Evolutionary conservation across 164 flowering plant species (phyloP).

Genomic region (Hamamelis virginiana): DNA sequence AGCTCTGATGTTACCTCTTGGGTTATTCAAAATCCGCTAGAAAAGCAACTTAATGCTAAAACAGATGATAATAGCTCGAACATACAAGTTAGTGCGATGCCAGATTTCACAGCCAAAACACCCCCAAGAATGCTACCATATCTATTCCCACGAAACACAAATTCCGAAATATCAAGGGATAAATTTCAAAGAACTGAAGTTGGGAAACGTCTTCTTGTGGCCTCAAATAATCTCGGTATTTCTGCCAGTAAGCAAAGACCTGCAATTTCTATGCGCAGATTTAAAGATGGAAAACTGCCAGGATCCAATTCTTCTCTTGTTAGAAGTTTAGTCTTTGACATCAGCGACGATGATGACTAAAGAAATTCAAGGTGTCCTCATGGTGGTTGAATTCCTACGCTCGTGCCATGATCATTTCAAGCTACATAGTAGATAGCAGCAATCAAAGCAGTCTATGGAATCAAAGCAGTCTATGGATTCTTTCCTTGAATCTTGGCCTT

Average conservation of each 20-base stretch:
- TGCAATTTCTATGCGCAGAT: conserved; percentile 17
- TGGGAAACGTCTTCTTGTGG: conserved; percentile 46
- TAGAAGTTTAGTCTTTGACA: conserved; percentile 37
- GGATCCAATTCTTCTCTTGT: conserved; percentile 1
- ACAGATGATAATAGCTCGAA: conserved; percentile 8
- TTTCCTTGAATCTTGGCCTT: too few relatives aligned
- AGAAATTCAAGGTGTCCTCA: background rate
- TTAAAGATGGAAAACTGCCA: conserved; percentile 9
- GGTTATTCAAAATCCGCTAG: background rate
- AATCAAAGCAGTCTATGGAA: too few relatives aligned
- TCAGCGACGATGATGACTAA: conserved; percentile 38
- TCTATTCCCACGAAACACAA: conserved; percentile 1
- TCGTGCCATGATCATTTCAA: too few relatives aligned
- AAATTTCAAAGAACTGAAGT: conserved; percentile 29
- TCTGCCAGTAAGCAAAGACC: conserved; percentile 27
- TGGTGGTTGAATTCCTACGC: too few relatives aligned
- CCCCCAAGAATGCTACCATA: conserved; percentile 6
- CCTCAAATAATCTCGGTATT: conserved; percentile 38
- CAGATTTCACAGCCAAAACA: conserved; percentile 14
- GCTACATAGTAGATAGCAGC: too few relatives aligned
- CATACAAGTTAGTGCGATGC: background rate
- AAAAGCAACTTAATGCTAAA: conserved; percentile 11
- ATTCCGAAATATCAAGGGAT: conserved; percentile 9
- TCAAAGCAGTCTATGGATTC: too few relatives aligned
- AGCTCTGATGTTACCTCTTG: conserved; percentile 3